Evolutionary conservation across 345 rosid genomes (phyloP).

Genomic region (Linum tenue): DNA sequence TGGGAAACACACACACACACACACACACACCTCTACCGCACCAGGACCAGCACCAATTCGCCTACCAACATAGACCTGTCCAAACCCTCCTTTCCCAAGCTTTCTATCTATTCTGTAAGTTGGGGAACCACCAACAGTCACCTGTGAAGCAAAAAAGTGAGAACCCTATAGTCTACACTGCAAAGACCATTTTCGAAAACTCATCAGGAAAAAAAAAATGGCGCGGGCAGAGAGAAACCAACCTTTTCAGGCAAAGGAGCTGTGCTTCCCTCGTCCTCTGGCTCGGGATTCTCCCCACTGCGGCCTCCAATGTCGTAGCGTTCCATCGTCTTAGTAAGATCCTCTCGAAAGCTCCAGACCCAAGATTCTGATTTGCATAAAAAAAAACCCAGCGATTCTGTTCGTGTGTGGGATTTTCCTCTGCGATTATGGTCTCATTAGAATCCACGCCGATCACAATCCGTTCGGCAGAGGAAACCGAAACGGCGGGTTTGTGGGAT

Average conservation of each 20-base stretch:
- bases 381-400: too few relatives aligned
- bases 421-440: too few relatives aligned
- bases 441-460: too few relatives aligned
- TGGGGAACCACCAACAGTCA: slow-evolving; percentile 86
- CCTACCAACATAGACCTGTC: slow-evolving; percentile 90
- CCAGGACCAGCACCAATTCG: slow-evolving; percentile 57
- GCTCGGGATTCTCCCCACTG: slow-evolving; percentile 49
- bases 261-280: slow-evolving; percentile 79
- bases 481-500: too few relatives aligned
- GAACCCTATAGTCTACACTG: not conserved
- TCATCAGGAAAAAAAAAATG: not conserved
- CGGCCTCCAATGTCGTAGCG: slow-evolving; percentile 63
- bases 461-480: too few relatives aligned
- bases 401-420: too few relatives aligned
- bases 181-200: not conserved
- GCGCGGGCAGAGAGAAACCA: not conserved
- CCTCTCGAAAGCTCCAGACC: slow-evolving; percentile 11
- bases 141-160: slow-evolving; percentile 32
- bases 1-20: slow-evolving; percentile 32
- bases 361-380: too few relatives aligned
- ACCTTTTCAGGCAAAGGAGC: slow-evolving; percentile 94
- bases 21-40: slow-evolving; percentile 65
- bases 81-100: slow-evolving; percentile 96
- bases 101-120: slow-evolving; percentile 64
- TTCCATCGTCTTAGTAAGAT: slow-evolving; percentile 52